Evolutionary conservation across 1,284 basidiomycete species (phyloP).

Genomic region (Leccinum griseonigrum): DNA sequence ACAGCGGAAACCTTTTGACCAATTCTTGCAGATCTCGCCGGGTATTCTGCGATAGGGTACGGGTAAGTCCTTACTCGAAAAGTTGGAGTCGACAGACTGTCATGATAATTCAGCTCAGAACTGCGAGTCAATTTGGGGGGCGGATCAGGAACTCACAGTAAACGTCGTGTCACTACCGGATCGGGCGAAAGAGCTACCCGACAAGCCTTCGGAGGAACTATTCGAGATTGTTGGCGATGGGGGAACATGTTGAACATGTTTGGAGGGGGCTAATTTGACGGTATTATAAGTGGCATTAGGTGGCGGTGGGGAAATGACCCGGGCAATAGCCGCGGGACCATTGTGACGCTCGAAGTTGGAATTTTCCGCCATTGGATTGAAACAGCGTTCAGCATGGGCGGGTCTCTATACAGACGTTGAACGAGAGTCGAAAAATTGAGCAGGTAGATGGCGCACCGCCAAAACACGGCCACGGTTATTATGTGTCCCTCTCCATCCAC

Average conservation of each 20-base stretch:
- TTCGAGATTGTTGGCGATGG: slow-evolving; percentile 13
- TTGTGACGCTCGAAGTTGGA: slow-evolving; percentile 5
- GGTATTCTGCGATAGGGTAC: not conserved
- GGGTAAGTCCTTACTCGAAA: slow-evolving; percentile 2
- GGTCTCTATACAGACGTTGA: slow-evolving; percentile 8
- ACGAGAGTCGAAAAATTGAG: not conserved
- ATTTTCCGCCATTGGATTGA: not conserved
- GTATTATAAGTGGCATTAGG: not conserved
- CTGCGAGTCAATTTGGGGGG: not conserved
- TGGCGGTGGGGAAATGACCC: slow-evolving; percentile 12
- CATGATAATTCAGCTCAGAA: not conserved
- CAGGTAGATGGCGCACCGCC: slow-evolving; percentile 5
- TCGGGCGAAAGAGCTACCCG: slow-evolving; percentile 7
- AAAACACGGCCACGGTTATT: not conserved
- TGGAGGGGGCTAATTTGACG: slow-evolving; percentile 15
- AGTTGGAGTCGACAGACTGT: slow-evolving; percentile 20
- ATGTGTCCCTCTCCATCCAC: not conserved
- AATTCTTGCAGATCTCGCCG: slow-evolving; percentile 1
- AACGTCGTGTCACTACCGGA: slow-evolving; percentile 19
- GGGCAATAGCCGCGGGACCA: not conserved
- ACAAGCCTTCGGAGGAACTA: slow-evolving; percentile 24
- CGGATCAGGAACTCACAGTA: slow-evolving; percentile 15
- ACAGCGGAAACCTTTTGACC: slow-evolving; percentile 5
- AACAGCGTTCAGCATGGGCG: not conserved
- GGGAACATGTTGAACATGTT: slow-evolving; percentile 2